Base-by-base conservation (phyloP, 768 basidiomycete genomes). In the Tubosaeta sp. region DNA sequence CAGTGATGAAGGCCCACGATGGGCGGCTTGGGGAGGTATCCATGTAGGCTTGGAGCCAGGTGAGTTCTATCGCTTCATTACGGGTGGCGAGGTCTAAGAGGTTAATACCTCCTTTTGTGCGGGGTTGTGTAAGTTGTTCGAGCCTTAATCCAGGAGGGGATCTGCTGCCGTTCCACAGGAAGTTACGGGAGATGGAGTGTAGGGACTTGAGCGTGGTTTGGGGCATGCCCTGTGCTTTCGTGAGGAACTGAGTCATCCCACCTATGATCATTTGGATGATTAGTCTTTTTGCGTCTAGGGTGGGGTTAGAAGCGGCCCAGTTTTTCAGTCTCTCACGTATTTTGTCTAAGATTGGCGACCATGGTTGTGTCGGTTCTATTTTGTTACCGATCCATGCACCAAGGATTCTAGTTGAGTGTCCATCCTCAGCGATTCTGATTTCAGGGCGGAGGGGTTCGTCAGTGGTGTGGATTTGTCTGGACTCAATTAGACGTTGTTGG, bases 211-310 rank as follows among this genome's bases (percentile, higher is more conserved):
- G 29, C 4, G 4, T 29, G 4, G 29, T 29, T 29, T 1, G 6
- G 2, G 48, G 48, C 47, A 48, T 48, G 0, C 47, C 37, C 39
- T 70, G 70, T 0, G 68, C 69, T 16, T 54, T 56, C 0, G 64
- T 64, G 0, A 70, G 60, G 58, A 67, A 73, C 52, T 73, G 71
- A 0, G 68, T 64, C 51, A 62, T 59, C 0, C 61, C 65, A 0
- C 66, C 66, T 0, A 66, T 44, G 0, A 45, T 43, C 43, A 65
- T 60, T 38, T 71, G 65, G 0, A 64, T 19, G 0, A 68, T 65
- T 0, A 62, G 41, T 1, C 41, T 7, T 10, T 54, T 51, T 0
- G 57, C 59, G 0, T 60, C 53, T 0, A 70, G 33, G 0, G 67
- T 65, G 0, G 68, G 68, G 7, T 29, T 52, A 12, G 0, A 33